Conservation (phyloP, 2,329 filamentous ascomycete genomes). For the Pseudogymnoascus sp. region DNA sequence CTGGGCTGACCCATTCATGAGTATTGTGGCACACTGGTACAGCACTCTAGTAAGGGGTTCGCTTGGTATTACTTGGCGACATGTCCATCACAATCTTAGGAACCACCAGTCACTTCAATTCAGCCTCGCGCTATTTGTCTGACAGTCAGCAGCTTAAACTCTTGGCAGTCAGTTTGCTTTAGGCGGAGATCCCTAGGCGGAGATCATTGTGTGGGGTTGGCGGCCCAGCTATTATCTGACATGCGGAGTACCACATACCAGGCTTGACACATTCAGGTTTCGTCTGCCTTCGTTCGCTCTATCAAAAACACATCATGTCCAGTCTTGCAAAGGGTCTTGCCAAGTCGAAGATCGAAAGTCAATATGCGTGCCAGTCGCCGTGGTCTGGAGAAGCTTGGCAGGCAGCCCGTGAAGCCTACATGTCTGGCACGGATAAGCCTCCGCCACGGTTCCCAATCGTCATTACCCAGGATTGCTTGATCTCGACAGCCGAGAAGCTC, state of each 20-base stretch:
- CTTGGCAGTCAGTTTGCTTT: background rate
- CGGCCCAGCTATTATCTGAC: background rate
- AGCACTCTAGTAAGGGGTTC: background rate
- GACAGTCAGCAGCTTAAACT: background rate
- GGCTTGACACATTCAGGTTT: background rate
- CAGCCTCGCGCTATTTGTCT: background rate
- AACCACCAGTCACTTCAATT: background rate
- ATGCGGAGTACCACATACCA: background rate
- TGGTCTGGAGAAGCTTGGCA: background rate
- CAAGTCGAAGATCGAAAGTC: background rate
- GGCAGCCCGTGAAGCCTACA: background rate
- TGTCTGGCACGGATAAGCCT: background rate
- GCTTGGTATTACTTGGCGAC: background rate
- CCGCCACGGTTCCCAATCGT: background rate
- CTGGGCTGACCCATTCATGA: background rate
- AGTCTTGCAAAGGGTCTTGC: background rate
- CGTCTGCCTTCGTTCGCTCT: background rate
- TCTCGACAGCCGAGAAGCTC: background rate
- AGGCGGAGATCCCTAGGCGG: background rate
- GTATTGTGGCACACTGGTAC: background rate
- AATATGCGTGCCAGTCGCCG: background rate
- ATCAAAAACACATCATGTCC: background rate
- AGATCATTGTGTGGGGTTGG: background rate
- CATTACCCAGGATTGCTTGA: background rate
- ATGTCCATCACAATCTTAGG: conserved; percentile 2